Evolutionary conservation across 1,284 basidiomycete genomes (phyloP).

Genomic region (Xerocomus amazonicus): DNA sequence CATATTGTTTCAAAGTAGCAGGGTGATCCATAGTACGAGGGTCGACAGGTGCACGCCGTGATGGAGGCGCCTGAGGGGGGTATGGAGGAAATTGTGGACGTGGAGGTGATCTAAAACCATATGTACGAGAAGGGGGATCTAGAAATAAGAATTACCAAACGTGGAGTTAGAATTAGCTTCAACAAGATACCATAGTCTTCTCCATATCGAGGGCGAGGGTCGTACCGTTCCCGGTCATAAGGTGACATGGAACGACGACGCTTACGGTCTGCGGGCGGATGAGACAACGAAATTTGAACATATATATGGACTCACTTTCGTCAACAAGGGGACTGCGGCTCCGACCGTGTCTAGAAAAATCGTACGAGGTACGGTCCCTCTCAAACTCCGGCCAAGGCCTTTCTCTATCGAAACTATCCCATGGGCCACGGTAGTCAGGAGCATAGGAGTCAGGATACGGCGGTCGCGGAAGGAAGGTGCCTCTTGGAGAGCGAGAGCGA

Average conservation of each 20-base stretch:
- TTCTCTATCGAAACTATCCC: conserved; percentile 70
- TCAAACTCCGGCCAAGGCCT: conserved; percentile 62
- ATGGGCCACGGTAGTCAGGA: conserved; percentile 56
- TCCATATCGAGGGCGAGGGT: conserved; percentile 73
- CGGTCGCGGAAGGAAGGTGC: conserved; percentile 49
- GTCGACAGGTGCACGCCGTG: conserved; percentile 65
- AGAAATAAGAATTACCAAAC: conserved; percentile 10
- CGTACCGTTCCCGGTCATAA: conserved; percentile 73
- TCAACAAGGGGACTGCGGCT: conserved; percentile 70
- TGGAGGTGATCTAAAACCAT: conserved; percentile 62
- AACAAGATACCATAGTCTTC: conserved; percentile 66
- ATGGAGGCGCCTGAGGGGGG: conserved; percentile 38
- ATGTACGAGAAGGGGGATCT: conserved; percentile 65
- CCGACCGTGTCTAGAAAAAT: conserved; percentile 58
- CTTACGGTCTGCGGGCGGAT: conserved; percentile 57
- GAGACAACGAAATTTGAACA: conserved; percentile 1
- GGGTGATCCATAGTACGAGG: conserved; percentile 82
- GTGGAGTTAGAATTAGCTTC: background rate
- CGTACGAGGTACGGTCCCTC: conserved; percentile 61
- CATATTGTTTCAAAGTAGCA: conserved; percentile 79
- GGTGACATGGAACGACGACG: conserved; percentile 83
- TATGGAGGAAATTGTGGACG: conserved; percentile 46
- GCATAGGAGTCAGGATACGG: conserved; percentile 58
- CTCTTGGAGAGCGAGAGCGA: conserved; percentile 72
- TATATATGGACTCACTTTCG: conserved; percentile 50